Base-by-base conservation (phyloP, 495 filamentous ascomycete species). In the Amorphotheca resinae region DNA sequence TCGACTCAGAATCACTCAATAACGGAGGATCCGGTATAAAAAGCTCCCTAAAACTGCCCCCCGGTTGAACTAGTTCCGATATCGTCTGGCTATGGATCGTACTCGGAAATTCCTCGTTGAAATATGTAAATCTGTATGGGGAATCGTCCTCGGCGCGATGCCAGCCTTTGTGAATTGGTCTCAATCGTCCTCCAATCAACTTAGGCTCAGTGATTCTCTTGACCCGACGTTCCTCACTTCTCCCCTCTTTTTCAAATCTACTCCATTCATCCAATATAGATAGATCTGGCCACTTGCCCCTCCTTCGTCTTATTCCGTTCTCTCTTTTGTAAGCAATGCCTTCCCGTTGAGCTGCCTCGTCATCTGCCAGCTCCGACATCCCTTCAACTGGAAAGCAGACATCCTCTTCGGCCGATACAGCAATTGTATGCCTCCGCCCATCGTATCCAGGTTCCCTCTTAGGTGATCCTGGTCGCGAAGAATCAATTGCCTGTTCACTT, bases 11-110 rank as follows among this genome's bases (percentile, higher is more conserved):
- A 43, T 74, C 71, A 3, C 62, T 68, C 16, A 77, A 50, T 4
- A 71, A 42, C 4, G 65, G 70, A 0, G 68, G 70, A 22, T 76
- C 72, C 9, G 72, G 72, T 9, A 73, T 55, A 55, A 98, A 95
- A 1, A 98, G 70, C 42, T 94, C 84, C 44, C 65, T 66, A 60
- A 98, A 98, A 35, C 72, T 82, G 45, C 74, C 69, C 1, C 86
- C 91, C 0, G 84, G 82, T 45, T 91, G 87, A 2, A 88, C 71
- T 21, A 98, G 68, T 54, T 94, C 91, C 9, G 86, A 91, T 36
- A 98, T 89, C 0, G 82, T 93, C 57, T 94, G 87, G 16, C 85
- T 87, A 58, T 96, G 91, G 48, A 96, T 91, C 0, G 91, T 96
- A 53, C 81, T 87, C 36, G 80, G 78, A 46, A 96, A 84, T 49